Base-by-base conservation (phyloP, 108 stramenopile genomes). In the Cyclotella kingstonii region DNA sequence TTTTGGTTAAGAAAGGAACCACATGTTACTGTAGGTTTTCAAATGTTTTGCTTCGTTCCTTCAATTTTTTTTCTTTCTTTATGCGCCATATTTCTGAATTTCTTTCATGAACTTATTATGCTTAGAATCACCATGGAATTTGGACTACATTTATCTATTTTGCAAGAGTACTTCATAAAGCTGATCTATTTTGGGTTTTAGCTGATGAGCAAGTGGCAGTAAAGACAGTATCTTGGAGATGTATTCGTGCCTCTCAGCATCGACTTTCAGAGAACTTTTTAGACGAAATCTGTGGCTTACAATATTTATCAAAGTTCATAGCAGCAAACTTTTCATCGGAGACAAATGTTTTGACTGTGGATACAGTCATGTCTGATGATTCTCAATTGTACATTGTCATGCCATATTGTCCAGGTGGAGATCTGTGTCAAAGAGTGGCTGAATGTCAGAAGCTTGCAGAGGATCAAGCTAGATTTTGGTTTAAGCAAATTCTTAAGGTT, bases 401-500 rank as follows among this genome's bases (percentile, higher is more conserved):
- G 75, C 75, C 75, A 12, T 76, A 70, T 43, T 76, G 75, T 38
- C 30, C 33, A 7, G 63, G 63, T 9, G 75, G 75, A 8, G 75
- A 76, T 38, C 30, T 76, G 27, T 56, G 38, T 34, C 30, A 27
- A 35, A 63, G 45, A 12, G 70, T 76, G 10, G 62, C 63, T n/a
- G 17, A 55, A 19, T 3, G 5, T 5, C 39, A 55, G 63, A 69
- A 83, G 39, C 84, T 89, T 36, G 73, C 81, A 15, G 89, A 90
- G 55, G 77, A 81, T 12, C 68, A 70, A 61, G 77, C 86, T 8
- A 63, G 84, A 53, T 85, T 73, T 51, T 90, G 82, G 82, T 85
- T 90, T 51, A 55, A 40, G 26, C 89, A 90, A 68, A 85, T 90
- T 60, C 60, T 90, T 5, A 68, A 80, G 54, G 87, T 89, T 35